Evolutionary conservation across 1,284 basidiomycete species (phyloP).

Genomic region (Trametes sp.): DNA sequence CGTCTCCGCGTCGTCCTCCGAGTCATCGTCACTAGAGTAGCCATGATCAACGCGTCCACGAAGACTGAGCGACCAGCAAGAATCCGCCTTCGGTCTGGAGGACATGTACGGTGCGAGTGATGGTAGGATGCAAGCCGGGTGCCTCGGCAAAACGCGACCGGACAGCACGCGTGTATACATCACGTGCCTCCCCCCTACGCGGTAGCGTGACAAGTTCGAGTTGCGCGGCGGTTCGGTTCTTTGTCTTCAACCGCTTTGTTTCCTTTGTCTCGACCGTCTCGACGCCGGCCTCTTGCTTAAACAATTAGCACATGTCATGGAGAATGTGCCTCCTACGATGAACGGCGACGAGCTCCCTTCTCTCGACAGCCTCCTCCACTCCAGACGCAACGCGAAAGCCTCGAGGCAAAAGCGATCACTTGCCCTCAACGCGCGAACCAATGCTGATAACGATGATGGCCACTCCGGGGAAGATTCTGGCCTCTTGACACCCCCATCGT

Average conservation of each 20-base stretch:
- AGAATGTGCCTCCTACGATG: slow-evolving; percentile 31
- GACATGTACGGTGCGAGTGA: not conserved
- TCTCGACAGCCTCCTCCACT: slow-evolving; percentile 23
- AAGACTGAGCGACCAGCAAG: slow-evolving; percentile 37
- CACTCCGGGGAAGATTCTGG: slow-evolving; percentile 29
- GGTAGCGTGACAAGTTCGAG: slow-evolving; percentile 27
- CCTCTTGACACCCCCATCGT: slow-evolving; percentile 41
- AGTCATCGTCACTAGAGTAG: slow-evolving; percentile 29
- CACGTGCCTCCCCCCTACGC: slow-evolving; percentile 12
- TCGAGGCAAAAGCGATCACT: slow-evolving; percentile 35
- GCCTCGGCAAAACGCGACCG: slow-evolving; percentile 8
- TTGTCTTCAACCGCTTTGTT: slow-evolving; percentile 2
- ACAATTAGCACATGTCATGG: slow-evolving; percentile 23
- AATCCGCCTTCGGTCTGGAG: slow-evolving; percentile 17
- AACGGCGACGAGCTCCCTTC: slow-evolving; percentile 25
- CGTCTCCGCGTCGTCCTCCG: slow-evolving; percentile 5
- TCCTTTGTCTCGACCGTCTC: slow-evolving; percentile 4
- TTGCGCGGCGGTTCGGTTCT: slow-evolving; percentile 17
- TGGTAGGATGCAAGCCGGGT: not conserved
- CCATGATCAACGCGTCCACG: slow-evolving; percentile 22
- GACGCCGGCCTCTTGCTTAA: not conserved
- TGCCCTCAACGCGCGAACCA: slow-evolving; percentile 20
- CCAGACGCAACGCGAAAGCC: slow-evolving; percentile 32
- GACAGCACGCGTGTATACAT: slow-evolving; percentile 12
- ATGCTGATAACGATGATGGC: slow-evolving; percentile 25